Base-by-base conservation (phyloP, 2,329 filamentous ascomycete genomes). In the Didymella keratinophila region DNA sequence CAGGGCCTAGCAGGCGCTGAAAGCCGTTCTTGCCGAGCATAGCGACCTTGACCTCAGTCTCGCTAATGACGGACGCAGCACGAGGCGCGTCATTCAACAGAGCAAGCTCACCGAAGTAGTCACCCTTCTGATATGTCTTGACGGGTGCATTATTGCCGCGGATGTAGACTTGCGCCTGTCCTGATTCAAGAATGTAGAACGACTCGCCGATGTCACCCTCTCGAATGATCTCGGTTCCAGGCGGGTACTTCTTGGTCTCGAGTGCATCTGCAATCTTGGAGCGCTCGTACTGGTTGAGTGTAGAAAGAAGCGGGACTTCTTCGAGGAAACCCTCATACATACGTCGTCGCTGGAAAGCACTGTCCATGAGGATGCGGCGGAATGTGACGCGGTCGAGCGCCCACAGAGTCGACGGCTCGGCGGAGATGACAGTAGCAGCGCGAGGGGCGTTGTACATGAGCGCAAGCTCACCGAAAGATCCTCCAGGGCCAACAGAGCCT, bases 401-500 rank as follows among this genome's bases (percentile, higher is more conserved):
- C 95, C 95, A 99, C 10, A 99, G 84, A 3, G 90, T 93, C 71
- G 90, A 93, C 3, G 89, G 76, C 70, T 96, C 91, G 12, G 89
- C 88, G 28, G 92, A 96, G 61, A 96, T 86, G 60, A 99, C 92
- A 0, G 95, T 98, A 3, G 95, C 95, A 41, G 95, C 95, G 72
- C 95, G 92, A 25, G 95, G 95, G 21, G 95, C 93, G 72, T 98
- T 97, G 82, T 99, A 98, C 95, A 99, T 98, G 71, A 99, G 84
- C 12, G 95, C 95, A 56, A 99, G 84, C 80, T 99, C 95, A 69
- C 95, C 95, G 78, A 99, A 99, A 4, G 93, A 97, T 61, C 93
- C 93, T 48, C 95, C 95, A 3, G 93, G 87, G 43, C 91, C 89
- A 57, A 96, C 96, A 36, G 84, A 88, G 68, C 87, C 88, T 27